These are phyloP conservation scores for Penicillium riverlandense DNA, from an alignment of 495 filamentous ascomycete genomes.

Conservation along the genomic window DNA sequence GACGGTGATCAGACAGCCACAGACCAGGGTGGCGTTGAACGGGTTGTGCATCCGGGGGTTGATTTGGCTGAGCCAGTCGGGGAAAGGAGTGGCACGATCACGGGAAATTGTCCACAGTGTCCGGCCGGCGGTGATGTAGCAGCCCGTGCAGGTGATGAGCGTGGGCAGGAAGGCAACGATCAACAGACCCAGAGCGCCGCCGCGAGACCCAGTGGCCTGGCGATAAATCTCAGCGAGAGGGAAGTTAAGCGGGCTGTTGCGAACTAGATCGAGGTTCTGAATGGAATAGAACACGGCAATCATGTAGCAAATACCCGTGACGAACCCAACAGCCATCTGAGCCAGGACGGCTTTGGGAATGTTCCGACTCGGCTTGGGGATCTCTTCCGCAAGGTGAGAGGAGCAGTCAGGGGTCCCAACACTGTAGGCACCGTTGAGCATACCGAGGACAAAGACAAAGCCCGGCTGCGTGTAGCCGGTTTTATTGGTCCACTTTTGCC, in stretches of 20 bases:
- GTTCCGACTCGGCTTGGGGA: constrained; percentile 51
- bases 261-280: constrained; percentile 30
- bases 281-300: constrained; percentile 49
- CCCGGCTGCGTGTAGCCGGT: constrained; percentile 63
- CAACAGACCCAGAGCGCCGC: constrained; percentile 50
- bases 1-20: constrained; percentile 51
- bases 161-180: constrained; percentile 62
- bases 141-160: constrained; percentile 56
- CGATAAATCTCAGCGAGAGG: constrained; percentile 73
- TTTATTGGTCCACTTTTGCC: constrained; percentile 56
- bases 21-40: constrained; percentile 58
- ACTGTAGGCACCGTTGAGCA: constrained; percentile 80
- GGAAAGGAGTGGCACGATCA: constrained; percentile 52
- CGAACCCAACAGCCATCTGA: constrained; percentile 43
- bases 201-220: constrained; percentile 63
- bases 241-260: constrained; percentile 46
- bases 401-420: constrained; percentile 75
- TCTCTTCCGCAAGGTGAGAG: constrained; percentile 76
- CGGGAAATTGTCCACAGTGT: constrained; percentile 79
- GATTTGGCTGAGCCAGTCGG: constrained; percentile 30
- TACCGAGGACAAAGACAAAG: constrained; percentile 72
- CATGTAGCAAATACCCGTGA: constrained; percentile 42
- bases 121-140: constrained; percentile 70
- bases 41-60: constrained; percentile 50
- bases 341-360: constrained; percentile 45